Evolutionary conservation across 768 basidiomycete species (phyloP).

Genomic region (Mycena vitilis): DNA sequence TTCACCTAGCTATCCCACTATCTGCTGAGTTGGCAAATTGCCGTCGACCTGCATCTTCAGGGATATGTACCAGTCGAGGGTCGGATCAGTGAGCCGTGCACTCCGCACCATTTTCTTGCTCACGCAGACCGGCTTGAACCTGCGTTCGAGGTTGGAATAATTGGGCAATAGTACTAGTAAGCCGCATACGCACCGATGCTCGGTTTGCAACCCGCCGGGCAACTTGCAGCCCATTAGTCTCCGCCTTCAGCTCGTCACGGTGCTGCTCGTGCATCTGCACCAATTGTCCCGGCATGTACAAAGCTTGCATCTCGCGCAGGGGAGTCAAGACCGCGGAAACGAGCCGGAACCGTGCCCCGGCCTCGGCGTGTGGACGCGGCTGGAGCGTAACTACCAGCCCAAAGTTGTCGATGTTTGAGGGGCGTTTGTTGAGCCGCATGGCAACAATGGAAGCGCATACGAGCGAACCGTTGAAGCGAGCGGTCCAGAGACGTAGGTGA

Average conservation of each 20-base stretch:
- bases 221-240: slow-evolving; percentile 16
- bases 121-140: slow-evolving; percentile 26
- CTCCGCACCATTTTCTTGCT: slow-evolving; percentile 20
- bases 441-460: slow-evolving; percentile 31
- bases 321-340: slow-evolving; percentile 15
- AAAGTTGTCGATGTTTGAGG: slow-evolving; percentile 27
- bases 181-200: slow-evolving; percentile 9
- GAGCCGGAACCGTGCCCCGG: slow-evolving; percentile 31
- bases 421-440: slow-evolving; percentile 26
- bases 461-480: slow-evolving; percentile 32
- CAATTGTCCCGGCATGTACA: background rate
- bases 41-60: slow-evolving; percentile 16
- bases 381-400: slow-evolving; percentile 23
- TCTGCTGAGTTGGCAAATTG: slow-evolving; percentile 14
- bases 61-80: slow-evolving; percentile 18
- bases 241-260: slow-evolving; percentile 24
- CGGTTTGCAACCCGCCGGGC: slow-evolving; percentile 15
- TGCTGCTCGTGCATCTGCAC: slow-evolving; percentile 26
- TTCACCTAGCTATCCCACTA: background rate
- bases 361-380: slow-evolving; percentile 32
- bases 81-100: slow-evolving; percentile 19
- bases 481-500: slow-evolving; percentile 31
- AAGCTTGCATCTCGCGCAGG: slow-evolving; percentile 6
- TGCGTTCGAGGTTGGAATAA: background rate
- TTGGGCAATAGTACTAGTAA: background rate